A percentile compares a stretch with the other conserved stretches of the same genome.
Conservation (phyloP, 116 monocot species). For the Posidonia oceanica region DNA sequence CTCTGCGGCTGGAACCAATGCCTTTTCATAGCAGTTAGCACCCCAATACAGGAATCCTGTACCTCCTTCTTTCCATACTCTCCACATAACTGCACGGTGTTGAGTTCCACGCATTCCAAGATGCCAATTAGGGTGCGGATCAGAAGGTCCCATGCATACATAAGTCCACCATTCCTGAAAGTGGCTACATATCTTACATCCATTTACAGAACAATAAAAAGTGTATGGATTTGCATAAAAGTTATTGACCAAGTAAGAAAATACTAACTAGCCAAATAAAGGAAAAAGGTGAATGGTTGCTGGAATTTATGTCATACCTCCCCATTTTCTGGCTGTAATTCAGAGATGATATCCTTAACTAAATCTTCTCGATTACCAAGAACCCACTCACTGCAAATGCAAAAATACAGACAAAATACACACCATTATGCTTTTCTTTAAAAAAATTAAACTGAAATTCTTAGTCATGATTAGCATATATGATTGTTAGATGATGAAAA, state of each 20-base stretch:
- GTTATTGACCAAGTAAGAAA: neutral
- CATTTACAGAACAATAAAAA: neutral
- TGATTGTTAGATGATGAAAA: no score
- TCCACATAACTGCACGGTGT: slow-evolving; percentile 98
- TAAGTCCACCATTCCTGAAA: slow-evolving; percentile 99
- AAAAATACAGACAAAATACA: neutral
- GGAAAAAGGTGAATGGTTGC: neutral
- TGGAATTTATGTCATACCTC: slow-evolving; percentile 39
- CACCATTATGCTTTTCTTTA: neutral
- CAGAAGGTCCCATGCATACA: slow-evolving; percentile 95
- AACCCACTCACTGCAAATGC: slow-evolving; percentile 77
- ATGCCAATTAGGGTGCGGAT: slow-evolving; percentile 98
- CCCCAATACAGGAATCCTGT: slow-evolving; percentile 99
- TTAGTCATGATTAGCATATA: no score
- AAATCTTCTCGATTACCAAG: slow-evolving; percentile 92
- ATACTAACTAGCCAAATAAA: neutral
- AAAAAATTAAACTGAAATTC: no score
- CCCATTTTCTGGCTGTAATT: slow-evolving; percentile 74
- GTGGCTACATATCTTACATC: slow-evolving; percentile 1
- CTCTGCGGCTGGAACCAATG: slow-evolving; percentile 76
- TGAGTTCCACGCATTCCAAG: slow-evolving; percentile 99
- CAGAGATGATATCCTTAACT: slow-evolving; percentile 62
- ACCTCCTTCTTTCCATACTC: slow-evolving; percentile 98
- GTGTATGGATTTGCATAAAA: neutral
- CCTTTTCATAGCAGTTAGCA: slow-evolving; percentile 94